phyloP scores from a whole-genome alignment of 129 eudicot genomes.

The Flaveria sonorensis region DNA sequence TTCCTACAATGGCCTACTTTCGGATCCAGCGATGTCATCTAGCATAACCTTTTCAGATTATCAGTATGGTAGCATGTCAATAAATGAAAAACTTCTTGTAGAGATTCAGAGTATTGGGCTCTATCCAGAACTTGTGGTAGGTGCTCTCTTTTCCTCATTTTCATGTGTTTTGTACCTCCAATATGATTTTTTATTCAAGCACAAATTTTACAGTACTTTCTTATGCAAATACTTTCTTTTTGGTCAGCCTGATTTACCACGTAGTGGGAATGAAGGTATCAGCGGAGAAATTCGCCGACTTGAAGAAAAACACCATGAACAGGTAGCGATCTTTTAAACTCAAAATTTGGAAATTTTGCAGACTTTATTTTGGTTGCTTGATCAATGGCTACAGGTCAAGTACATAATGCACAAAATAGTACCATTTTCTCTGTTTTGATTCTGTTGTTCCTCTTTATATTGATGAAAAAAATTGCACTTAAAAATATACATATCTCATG shows the following conservation, averaged over 20 bases:
- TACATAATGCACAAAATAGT: not conserved
- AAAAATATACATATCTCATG: too few species aligned
- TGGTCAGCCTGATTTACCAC: conserved; percentile 55
- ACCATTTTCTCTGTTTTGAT: not conserved
- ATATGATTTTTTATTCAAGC: not conserved
- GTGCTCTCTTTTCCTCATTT: conserved; percentile 8
- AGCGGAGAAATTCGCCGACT: conserved; percentile 59
- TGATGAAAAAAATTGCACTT: too few species aligned
- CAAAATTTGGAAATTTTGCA: not conserved
- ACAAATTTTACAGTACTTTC: not conserved
- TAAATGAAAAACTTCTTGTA: conserved; percentile 63
- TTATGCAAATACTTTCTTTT: conserved; percentile 14
- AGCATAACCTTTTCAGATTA: conserved; percentile 42
- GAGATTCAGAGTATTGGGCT: conserved; percentile 79
- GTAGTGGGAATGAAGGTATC: conserved; percentile 56
- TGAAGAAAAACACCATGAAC: conserved; percentile 56
- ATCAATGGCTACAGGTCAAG: conserved; percentile 14
- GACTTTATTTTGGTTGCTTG: not conserved
- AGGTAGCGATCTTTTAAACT: conserved; percentile 47
- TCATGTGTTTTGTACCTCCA: not conserved
- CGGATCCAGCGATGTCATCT: conserved; percentile 47
- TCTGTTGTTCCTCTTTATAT: not conserved
- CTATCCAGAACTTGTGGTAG: conserved; percentile 67
- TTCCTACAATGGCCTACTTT: conserved; percentile 49
- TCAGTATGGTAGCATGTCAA: conserved; percentile 58